Conservation (phyloP, 2,329 filamentous ascomycete species). For the Penicillium rolfsii region DNA sequence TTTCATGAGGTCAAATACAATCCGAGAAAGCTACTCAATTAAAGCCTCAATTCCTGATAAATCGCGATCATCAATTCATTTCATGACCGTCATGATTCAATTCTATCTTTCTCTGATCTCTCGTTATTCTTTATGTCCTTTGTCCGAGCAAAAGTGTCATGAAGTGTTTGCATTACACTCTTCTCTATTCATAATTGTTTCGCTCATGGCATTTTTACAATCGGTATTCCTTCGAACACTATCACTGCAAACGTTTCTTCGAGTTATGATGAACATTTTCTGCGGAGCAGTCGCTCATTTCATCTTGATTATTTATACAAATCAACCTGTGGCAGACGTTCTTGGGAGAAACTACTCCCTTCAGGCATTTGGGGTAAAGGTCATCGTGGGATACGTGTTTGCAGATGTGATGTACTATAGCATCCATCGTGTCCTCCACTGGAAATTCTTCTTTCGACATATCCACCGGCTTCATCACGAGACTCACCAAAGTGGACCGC, state of each 20-base stretch:
- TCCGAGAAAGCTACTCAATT: background rate
- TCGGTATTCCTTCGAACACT: background rate
- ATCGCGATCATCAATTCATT: background rate
- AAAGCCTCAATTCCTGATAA: background rate
- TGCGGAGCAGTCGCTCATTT: background rate
- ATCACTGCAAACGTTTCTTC: background rate
- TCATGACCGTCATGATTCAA: background rate
- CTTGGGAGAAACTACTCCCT: background rate
- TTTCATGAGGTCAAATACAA: background rate
- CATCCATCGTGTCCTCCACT: background rate
- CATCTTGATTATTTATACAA: background rate
- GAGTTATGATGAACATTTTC: background rate
- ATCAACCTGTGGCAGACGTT: background rate
- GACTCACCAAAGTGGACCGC: background rate
- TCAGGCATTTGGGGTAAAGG: background rate
- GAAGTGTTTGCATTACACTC: conserved; percentile 1
- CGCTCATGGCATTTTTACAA: background rate
- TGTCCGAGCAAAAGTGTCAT: background rate
- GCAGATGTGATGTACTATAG: background rate
- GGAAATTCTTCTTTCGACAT: background rate
- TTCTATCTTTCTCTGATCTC: background rate
- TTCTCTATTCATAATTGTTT: background rate
- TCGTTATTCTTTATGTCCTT: background rate
- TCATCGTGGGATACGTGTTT: background rate
- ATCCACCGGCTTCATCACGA: background rate